A percentile compares a stretch with the other conserved stretches of the same genome.
Evolutionary conservation across 306 rosid genomes (phyloP).

Genomic region (Citrullus amarus): DNA sequence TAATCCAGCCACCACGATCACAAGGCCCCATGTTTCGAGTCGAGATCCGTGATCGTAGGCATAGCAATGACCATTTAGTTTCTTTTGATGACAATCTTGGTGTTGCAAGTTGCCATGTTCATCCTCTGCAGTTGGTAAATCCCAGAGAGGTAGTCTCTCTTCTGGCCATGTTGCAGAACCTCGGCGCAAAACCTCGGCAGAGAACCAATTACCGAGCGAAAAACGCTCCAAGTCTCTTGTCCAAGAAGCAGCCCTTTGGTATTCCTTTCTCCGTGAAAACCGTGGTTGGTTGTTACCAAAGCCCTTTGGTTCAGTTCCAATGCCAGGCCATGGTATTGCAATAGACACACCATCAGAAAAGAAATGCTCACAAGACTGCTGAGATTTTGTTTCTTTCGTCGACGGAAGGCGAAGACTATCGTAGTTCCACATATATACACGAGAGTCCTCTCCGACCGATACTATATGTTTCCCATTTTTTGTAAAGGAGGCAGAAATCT

Average conservation of each 20-base stretch:
- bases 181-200: constrained; percentile 37
- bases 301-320: constrained; percentile 7
- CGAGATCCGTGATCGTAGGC: constrained; percentile 3
- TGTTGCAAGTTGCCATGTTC: constrained; percentile 14
- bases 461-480: constrained; percentile 44
- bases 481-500: constrained; percentile 62
- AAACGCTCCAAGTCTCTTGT: constrained; percentile 32
- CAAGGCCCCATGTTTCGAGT: constrained; percentile 68
- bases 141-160: constrained; percentile 64
- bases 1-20: constrained; percentile 53
- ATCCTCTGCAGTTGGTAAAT: constrained; percentile 19
- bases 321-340: constrained; percentile 69
- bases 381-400: constrained; percentile 32
- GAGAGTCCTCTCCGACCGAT: constrained; percentile 74
- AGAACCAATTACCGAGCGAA: constrained; percentile 57
- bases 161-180: constrained; percentile 79
- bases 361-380: constrained; percentile 61
- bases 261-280: neutral
- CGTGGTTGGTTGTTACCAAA: neutral
- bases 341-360: constrained; percentile 51
- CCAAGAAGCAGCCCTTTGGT: constrained; percentile 11
- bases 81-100: neutral
- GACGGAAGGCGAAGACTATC: constrained; percentile 16
- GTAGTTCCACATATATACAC: constrained; percentile 60
- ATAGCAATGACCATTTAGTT: constrained; percentile 4